Percentiles rank a stretch among this genome's conserved stretches.
Evolutionary conservation across 2,329 filamentous ascomycete species (phyloP).

Genomic region (Rhexocercosporidium sp.): DNA sequence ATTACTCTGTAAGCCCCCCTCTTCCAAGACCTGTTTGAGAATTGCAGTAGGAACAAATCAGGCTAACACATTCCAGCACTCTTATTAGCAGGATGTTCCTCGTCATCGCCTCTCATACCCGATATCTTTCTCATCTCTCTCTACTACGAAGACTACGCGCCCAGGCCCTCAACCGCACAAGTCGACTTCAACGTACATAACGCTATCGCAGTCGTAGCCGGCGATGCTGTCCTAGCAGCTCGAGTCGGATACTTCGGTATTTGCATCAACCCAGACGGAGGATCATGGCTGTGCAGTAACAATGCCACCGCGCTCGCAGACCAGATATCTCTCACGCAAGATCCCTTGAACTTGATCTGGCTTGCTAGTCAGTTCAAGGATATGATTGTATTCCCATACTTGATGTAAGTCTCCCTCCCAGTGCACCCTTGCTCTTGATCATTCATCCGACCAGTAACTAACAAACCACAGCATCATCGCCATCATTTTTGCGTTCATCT

Average conservation of each 20-base stretch:
- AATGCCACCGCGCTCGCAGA: conserved; percentile 93
- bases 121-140: conserved; percentile 98
- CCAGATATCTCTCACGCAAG: conserved; percentile 87
- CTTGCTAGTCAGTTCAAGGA: conserved; percentile 97
- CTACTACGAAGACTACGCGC: conserved; percentile 85
- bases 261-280: conserved; percentile 90
- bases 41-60: neutral
- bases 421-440: too few relatives aligned
- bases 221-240: conserved; percentile 81
- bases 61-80: conserved; percentile 64
- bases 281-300: conserved; percentile 93
- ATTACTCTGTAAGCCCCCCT: conserved; percentile 76
- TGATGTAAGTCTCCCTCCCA: conserved; percentile 70
- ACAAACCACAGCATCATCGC: conserved; percentile 77
- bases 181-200: conserved; percentile 87
- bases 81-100: conserved; percentile 92
- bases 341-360: conserved; percentile 97
- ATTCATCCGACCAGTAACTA: too few relatives aligned
- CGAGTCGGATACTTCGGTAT: conserved; percentile 98
- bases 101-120: conserved; percentile 92
- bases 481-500: conserved; percentile 95
- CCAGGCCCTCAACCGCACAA: conserved; percentile 82
- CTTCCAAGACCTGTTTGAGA: conserved; percentile 10
- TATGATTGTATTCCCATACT: conserved; percentile 96
- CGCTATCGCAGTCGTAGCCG: conserved; percentile 89